These are phyloP conservation scores for Tetrapisispora namnaoensis DNA, from an alignment of 805 yeast species.

Conservation along the genomic window DNA sequence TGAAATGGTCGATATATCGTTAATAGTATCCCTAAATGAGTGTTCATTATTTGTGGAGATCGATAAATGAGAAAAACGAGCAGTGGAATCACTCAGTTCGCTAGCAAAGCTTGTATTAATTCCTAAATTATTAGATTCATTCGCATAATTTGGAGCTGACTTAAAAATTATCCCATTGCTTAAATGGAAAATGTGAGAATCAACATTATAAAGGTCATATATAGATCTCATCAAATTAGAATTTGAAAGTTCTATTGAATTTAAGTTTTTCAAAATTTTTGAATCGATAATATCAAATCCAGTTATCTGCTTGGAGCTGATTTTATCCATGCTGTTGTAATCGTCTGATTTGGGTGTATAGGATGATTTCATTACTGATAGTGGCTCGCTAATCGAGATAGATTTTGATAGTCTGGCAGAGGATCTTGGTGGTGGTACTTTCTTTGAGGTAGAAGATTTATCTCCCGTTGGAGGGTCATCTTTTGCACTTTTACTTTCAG, in stretches of 20 bases:
- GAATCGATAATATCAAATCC: conserved; percentile 40
- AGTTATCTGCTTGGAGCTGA: conserved; percentile 27
- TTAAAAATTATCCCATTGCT: conserved; percentile 52
- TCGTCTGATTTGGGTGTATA: neutral
- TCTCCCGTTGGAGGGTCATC: neutral
- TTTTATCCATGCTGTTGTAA: neutral
- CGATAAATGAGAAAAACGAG: conserved; percentile 33
- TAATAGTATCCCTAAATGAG: neutral
- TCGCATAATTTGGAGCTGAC: conserved; percentile 31
- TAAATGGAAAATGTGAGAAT: conserved; percentile 46
- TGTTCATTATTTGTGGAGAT: conserved; percentile 4
- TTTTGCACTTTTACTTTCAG: conserved; percentile 20
- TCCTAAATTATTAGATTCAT: conserved; percentile 2
- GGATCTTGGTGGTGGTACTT: conserved; percentile 17
- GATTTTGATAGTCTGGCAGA: conserved; percentile 14
- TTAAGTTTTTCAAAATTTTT: conserved; percentile 17
- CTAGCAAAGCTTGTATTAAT: conserved; percentile 36
- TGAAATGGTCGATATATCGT: neutral
- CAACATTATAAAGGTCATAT: conserved; percentile 55
- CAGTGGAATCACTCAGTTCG: conserved; percentile 38
- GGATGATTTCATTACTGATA: conserved; percentile 1
- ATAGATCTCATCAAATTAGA: conserved; percentile 40
- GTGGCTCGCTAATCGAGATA: conserved; percentile 8
- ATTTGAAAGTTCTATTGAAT: conserved; percentile 33
- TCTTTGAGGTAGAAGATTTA: neutral